Conservation (phyloP, 805 yeast genomes). For the Cyberlindnera galapagoensis region DNA sequence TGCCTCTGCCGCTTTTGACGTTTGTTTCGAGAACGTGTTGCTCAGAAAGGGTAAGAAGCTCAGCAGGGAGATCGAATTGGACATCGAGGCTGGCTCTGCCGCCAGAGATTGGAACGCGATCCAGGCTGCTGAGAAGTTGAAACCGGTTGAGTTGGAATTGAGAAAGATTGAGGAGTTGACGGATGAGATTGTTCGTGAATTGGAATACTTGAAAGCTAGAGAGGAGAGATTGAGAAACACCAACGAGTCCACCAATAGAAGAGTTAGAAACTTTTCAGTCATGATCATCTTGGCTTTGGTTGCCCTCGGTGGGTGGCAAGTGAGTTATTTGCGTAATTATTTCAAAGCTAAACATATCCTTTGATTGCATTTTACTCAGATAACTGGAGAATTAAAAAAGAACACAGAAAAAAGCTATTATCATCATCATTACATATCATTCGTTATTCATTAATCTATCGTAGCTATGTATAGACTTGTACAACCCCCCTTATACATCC, state of each 20-base stretch:
- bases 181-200: conserved; percentile 71
- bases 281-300: conserved; percentile 62
- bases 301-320: conserved; percentile 87
- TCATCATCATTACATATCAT: not conserved
- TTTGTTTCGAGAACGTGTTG: conserved; percentile 76
- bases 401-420: not conserved
- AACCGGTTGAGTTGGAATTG: conserved; percentile 87
- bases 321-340: conserved; percentile 84
- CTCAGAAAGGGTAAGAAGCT: conserved; percentile 36
- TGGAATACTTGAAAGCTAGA: conserved; percentile 78
- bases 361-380: conserved; percentile 26
- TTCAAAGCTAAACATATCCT: conserved; percentile 82
- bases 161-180: conserved; percentile 82
- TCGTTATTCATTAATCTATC: conserved; percentile 1
- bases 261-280: conserved; percentile 84
- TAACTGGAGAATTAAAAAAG: not conserved
- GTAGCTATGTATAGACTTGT: too few relatives aligned
- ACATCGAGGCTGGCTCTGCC: conserved; percentile 90
- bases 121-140: conserved; percentile 87
- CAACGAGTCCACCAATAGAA: conserved; percentile 89
- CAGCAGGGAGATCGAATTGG: conserved; percentile 76
- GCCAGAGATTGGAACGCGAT: conserved; percentile 97
- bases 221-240: conserved; percentile 94
- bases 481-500: not conserved
- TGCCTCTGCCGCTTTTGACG: conserved; percentile 77